phyloP scores from a whole-genome alignment of 108 stramenopile species.

The Nannochloropsis salina region DNA sequence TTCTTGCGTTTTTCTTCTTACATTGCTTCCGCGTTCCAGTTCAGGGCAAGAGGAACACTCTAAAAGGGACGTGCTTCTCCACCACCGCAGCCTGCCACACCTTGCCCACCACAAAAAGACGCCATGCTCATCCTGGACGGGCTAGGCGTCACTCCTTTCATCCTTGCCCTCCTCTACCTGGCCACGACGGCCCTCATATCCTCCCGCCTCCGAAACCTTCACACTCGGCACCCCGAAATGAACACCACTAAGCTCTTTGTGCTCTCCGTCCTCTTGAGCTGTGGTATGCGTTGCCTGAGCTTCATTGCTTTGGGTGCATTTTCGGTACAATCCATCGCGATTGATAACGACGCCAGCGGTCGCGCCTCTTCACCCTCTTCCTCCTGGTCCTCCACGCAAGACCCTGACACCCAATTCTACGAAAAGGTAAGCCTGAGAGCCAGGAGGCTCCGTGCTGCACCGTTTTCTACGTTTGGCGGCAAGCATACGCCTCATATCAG shows the following conservation, averaged over 20 bases:
- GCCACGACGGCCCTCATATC: conserved; percentile 11
- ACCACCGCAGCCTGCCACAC: too few relatives aligned
- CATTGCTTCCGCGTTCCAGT: too few relatives aligned
- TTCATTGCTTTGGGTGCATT: conserved; percentile 70
- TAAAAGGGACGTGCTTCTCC: too few relatives aligned
- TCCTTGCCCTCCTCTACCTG: conserved; percentile 50
- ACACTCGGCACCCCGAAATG: conserved; percentile 34
- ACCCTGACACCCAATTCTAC: conserved; percentile 61
- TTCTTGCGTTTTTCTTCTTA: too few relatives aligned
- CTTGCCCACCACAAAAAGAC: too few relatives aligned
- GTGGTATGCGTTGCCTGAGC: conserved; percentile 68
- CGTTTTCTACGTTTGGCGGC: too few relatives aligned
- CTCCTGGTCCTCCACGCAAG: conserved; percentile 19
- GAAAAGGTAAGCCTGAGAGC: conserved; percentile 54
- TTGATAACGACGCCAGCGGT: conserved; percentile 57
- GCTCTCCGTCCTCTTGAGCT: conserved; percentile 65
- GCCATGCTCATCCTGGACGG: conserved; percentile 43
- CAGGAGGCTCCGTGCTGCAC: not conserved
- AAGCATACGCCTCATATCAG: not conserved
- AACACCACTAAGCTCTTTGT: conserved; percentile 67
- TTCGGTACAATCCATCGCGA: conserved; percentile 66
- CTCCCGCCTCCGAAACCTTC: conserved; percentile 29
- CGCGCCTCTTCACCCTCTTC: conserved; percentile 22
- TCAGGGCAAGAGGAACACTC: too few relatives aligned
- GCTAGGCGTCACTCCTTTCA: conserved; percentile 43